Evolutionary conservation across 1,139 yeast species (phyloP).

Genomic region (Zygoascus sp.): DNA sequence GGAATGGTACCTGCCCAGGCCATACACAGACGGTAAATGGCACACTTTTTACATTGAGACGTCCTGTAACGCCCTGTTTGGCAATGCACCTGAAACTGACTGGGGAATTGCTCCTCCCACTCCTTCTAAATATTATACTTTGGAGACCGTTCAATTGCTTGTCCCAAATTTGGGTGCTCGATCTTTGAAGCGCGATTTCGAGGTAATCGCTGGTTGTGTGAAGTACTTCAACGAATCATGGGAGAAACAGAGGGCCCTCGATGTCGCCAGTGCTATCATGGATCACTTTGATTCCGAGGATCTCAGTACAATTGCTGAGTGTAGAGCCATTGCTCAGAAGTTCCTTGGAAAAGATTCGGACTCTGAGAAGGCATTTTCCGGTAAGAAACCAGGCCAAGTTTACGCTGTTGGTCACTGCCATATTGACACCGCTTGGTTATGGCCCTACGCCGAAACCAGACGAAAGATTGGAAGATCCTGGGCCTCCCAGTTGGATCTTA

Average conservation of each 20-base stretch:
- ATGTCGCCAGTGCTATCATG: slow-evolving; percentile 74
- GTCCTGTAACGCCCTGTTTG: slow-evolving; percentile 95
- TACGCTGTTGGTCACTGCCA: slow-evolving; percentile 88
- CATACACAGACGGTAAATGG: slow-evolving; percentile 44
- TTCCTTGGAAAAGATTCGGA: slow-evolving; percentile 64
- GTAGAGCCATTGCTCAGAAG: slow-evolving; percentile 62
- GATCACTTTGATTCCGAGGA: slow-evolving; percentile 62
- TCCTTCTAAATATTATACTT: slow-evolving; percentile 61
- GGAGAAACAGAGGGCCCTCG: slow-evolving; percentile 80
- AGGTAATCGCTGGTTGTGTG: slow-evolving; percentile 85
- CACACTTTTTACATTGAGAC: slow-evolving; percentile 73
- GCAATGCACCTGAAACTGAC: slow-evolving; percentile 53
- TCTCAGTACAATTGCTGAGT: slow-evolving; percentile 45
- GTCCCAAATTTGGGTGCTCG: slow-evolving; percentile 79
- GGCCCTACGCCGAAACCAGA: slow-evolving; percentile 95
- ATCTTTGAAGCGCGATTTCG: slow-evolving; percentile 70
- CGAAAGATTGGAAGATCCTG: slow-evolving; percentile 87
- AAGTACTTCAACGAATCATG: slow-evolving; percentile 72
- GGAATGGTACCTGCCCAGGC: slow-evolving; percentile 62
- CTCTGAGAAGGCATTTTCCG: slow-evolving; percentile 59
- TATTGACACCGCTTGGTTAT: slow-evolving; percentile 92
- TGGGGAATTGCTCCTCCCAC: slow-evolving; percentile 46
- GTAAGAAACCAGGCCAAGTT: slow-evolving; percentile 43
- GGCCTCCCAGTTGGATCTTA: slow-evolving; percentile 81
- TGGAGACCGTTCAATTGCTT: slow-evolving; percentile 71